These are phyloP conservation scores for Geopyxis carbonaria DNA, from an alignment of 495 filamentous ascomycete species.

Conservation along the genomic window DNA sequence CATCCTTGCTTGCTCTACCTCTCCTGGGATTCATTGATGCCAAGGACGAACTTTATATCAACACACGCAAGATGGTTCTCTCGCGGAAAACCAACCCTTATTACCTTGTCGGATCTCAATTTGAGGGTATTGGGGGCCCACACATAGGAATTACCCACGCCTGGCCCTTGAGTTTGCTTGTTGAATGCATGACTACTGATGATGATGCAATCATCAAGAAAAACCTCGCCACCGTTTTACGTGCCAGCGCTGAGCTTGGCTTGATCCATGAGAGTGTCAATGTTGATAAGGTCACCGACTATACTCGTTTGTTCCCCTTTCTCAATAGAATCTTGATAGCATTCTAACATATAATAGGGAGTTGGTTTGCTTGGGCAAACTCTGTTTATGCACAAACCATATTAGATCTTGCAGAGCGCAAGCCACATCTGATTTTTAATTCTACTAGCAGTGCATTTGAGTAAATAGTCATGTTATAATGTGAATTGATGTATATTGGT, in stretches of 20 bases:
- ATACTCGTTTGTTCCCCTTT: constrained; percentile 45
- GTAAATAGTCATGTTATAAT: too few relatives aligned
- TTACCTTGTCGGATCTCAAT: constrained; percentile 59
- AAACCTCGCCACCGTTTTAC: constrained; percentile 53
- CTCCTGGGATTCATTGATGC: constrained; percentile 62
- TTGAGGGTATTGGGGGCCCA: constrained; percentile 71
- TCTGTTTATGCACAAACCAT: constrained; percentile 91
- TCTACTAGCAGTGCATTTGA: background rate
- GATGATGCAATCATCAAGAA: constrained; percentile 66
- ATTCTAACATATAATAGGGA: constrained; percentile 30
- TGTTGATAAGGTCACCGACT: constrained; percentile 54
- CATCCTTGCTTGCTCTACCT: constrained; percentile 73
- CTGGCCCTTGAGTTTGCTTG: constrained; percentile 92
- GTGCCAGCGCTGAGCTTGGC: constrained; percentile 48
- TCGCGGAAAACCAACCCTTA: constrained; percentile 70
- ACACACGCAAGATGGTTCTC: constrained; percentile 85
- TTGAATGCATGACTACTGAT: constrained; percentile 81
- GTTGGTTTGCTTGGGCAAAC: constrained; percentile 98
- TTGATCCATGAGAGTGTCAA: constrained; percentile 86
- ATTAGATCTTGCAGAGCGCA: constrained; percentile 67
- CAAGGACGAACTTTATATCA: constrained; percentile 57
- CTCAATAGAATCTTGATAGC: constrained; percentile 22
- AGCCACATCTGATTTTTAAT: constrained; percentile 73
- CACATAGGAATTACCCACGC: constrained; percentile 70
- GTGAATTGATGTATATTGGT: too few relatives aligned